Conservation (phyloP, 148 eudicot species). For the Camellia sinensis region DNA sequence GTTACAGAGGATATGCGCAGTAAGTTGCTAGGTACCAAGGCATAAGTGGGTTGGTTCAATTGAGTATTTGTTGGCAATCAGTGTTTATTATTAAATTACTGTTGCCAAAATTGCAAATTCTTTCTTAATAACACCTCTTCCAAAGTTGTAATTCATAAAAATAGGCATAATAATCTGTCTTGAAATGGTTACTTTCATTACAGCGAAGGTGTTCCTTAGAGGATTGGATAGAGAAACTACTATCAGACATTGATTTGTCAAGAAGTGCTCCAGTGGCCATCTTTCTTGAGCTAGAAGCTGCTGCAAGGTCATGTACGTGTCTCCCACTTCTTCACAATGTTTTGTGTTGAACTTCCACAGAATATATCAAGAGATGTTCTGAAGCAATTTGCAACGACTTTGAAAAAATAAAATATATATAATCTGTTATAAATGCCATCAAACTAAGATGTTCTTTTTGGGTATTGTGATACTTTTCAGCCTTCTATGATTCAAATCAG, state of each 20-base stretch:
- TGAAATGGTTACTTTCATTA: conserved; percentile 27
- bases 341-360: neutral
- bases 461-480: conserved; percentile 41
- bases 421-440: neutral
- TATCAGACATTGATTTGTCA: conserved; percentile 78
- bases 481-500: conserved; percentile 59
- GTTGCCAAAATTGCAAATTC: neutral
- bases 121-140: neutral
- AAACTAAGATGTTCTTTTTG: conserved; percentile 7
- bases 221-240: conserved; percentile 75
- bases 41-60: neutral
- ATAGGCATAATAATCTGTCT: neutral
- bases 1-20: neutral
- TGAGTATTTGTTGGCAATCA: neutral
- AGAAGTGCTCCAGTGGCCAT: conserved; percentile 83
- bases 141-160: neutral
- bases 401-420: neutral
- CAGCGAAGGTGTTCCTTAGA: conserved; percentile 85
- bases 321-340: conserved; percentile 11
- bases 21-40: neutral
- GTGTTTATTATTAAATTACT: neutral
- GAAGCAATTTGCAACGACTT: neutral
- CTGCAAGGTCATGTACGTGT: conserved; percentile 86
- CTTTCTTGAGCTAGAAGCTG: conserved; percentile 94
- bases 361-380: neutral